Conservation (phyloP, 106 monocot species). For the Cymbidium sinense region DNA sequence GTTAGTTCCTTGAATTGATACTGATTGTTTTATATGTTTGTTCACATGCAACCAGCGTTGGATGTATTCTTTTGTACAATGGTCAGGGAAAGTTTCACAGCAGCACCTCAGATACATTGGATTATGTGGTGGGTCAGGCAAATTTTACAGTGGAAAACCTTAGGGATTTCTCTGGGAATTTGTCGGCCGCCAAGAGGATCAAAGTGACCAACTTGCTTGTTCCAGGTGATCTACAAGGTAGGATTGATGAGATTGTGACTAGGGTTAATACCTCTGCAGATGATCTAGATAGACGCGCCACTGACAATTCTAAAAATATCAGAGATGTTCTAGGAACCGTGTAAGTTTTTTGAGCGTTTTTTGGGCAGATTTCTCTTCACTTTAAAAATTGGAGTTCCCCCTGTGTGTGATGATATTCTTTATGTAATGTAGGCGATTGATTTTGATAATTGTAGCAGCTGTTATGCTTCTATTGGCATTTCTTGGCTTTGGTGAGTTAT, state of each 20-base stretch:
- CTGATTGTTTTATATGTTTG: not conserved
- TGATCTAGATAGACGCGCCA: constrained; percentile 22
- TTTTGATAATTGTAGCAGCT: constrained; percentile 47
- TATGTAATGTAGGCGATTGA: constrained; percentile 24
- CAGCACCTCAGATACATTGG: constrained; percentile 54
- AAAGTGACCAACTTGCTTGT: constrained; percentile 44
- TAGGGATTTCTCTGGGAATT: constrained; percentile 45
- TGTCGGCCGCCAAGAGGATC: constrained; percentile 55
- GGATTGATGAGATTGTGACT: constrained; percentile 39
- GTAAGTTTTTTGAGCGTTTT: constrained; percentile 22
- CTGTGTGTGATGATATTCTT: not conserved
- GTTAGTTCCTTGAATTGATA: not conserved
- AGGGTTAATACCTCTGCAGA: constrained; percentile 57
- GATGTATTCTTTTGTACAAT: constrained; percentile 49
- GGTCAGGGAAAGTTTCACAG: constrained; percentile 65
- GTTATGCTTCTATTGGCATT: constrained; percentile 72
- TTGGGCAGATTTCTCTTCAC: not conserved
- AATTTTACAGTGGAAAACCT: constrained; percentile 59
- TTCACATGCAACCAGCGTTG: constrained; percentile 31
- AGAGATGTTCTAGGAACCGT: constrained; percentile 28
- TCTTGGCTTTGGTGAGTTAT: constrained; percentile 71
- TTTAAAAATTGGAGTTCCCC: not conserved
- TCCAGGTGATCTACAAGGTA: constrained; percentile 30
- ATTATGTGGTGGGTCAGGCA: constrained; percentile 63
- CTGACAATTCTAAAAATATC: constrained; percentile 51